Base-by-base conservation (phyloP, 768 basidiomycete species). In the Auriculariales sp. region DNA sequence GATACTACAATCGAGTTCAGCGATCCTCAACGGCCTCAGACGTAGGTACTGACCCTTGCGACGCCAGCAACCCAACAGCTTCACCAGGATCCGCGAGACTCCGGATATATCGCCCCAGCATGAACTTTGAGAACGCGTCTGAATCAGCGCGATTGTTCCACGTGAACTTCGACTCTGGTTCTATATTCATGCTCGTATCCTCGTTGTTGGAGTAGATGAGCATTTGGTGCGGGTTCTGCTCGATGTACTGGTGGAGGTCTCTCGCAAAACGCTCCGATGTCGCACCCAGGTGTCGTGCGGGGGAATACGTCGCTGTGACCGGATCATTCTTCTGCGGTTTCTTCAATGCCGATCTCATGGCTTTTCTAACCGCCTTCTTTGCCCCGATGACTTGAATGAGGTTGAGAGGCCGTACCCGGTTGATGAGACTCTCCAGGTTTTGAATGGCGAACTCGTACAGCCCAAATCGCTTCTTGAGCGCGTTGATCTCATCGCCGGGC, bases 81-180 rank as follows among this genome's bases (percentile, higher is more conserved):
- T 99, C 95, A 54, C 95, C 95, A 3, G 95, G 92, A 52, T 99
- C 95, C 3, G 92, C 89, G 48, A 99, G 67, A 62, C 88, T 89
- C 51, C 85, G 75, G 75, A 98, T 73, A 63, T 97, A 99, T 63
- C 94, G 88, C 60, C 87, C 75, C 57, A 91, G 81, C 79, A 94
- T 92, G 56, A 98, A 64, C 22, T 76, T 62, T 32, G 79, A 75
- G 76, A 99, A 98, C 51, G 78, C 67, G 42, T 71, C 71, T 3
- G 69, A 55, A 52, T 68, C 64, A 51, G 80, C 66, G 29, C 68
- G 71, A 6, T 62, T 62, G 50, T 70, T 71, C 50, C 75, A 68
- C 50, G 69, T 71, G 48, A 66, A 66, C 56, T 44, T 19, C 72
- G 60, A 65, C 52, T 55, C 64, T 54, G 69, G 71, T 51, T 64